Percentiles rank a stretch among this genome's conserved stretches.
phyloP scores from a whole-genome alignment of 768 basidiomycete genomes.

The Boletus tomentosulus region DNA sequence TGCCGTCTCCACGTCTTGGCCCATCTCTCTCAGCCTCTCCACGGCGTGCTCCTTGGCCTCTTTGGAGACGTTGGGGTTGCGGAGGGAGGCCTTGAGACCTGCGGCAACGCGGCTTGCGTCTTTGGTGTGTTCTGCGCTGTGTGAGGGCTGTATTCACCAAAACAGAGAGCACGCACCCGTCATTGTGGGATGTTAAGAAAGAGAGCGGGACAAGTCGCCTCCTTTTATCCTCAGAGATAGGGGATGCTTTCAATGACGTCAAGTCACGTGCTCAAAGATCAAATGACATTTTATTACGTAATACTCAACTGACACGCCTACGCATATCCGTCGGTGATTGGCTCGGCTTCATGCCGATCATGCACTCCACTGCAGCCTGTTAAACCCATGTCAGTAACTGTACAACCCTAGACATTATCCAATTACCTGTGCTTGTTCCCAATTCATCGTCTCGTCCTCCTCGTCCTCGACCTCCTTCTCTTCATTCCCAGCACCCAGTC shows the following conservation, averaged over 20 bases:
- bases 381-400: constrained; percentile 1
- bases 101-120: constrained; percentile 47
- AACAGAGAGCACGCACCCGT: constrained; percentile 4
- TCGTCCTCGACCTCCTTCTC: constrained; percentile 63
- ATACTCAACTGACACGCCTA: constrained; percentile 20
- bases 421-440: constrained; percentile 68
- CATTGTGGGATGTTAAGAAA: constrained; percentile 5
- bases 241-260: constrained; percentile 15
- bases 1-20: constrained; percentile 11
- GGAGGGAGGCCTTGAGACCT: constrained; percentile 54
- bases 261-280: constrained; percentile 11
- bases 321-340: constrained; percentile 26
- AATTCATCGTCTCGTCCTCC: constrained; percentile 58
- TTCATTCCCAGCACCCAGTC: constrained; percentile 58
- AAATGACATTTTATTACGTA: constrained; percentile 3
- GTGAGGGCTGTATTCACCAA: neutral
- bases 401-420: neutral
- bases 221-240: constrained; percentile 6
- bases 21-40: constrained; percentile 42
- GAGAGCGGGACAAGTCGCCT: neutral
- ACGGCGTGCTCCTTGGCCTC: constrained; percentile 50
- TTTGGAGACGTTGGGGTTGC: constrained; percentile 54
- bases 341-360: constrained; percentile 47
- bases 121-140: constrained; percentile 30
- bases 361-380: constrained; percentile 53